Base-by-base conservation (phyloP, 768 basidiomycete species). In the Phylloporus sp. region DNA sequence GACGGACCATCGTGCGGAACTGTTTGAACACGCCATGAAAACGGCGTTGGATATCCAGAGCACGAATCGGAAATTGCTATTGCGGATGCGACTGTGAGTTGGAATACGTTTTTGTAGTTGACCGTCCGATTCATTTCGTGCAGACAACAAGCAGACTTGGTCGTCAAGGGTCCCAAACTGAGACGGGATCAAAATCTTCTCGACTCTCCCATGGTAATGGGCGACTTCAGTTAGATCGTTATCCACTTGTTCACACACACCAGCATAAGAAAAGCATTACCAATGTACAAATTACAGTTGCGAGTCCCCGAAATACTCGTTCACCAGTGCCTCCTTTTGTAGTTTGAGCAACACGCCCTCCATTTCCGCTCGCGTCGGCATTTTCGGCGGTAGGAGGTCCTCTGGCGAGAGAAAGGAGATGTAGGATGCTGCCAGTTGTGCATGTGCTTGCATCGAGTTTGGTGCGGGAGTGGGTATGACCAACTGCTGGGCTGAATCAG, bases 11-110 rank as follows among this genome's bases (percentile, higher is more conserved):
- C 78, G 94, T 5, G 79, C 79, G 2, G 84, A 84, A 47, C 67
- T 94, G 38, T 95, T 87, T 57, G 77, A 78, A 7, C 76, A 80
- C 2, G 85, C 92, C 5, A 76, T 93, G 56, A 78, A 83, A 63
- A 76, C 80, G 0, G 91, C 86, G 3, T 69, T 71, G 23, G 80
- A 84, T 17, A 88, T 89, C 46, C 80, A 86, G 58, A 70, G 77
- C 10, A 74, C 82, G 28, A 91, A 91, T 53, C 71, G 82, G 50
- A 90, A 90, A 63, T 68, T 92, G 17, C 65, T 92, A n/a, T 66
- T 92, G 44, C 75, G 90, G 21, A 87, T 94, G 84, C 75, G 79
- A 53, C 63, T 95, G 91, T 93, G 54, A 61, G 88, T 72, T 24
- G 13, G 13, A 18, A 21, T 9, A 14, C 8, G 4, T 29, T 17